A percentile compares a stretch with the other conserved stretches of the same genome.
Evolutionary conservation across 805 yeast species (phyloP).

Genomic region (Teunomyces funiuensis): DNA sequence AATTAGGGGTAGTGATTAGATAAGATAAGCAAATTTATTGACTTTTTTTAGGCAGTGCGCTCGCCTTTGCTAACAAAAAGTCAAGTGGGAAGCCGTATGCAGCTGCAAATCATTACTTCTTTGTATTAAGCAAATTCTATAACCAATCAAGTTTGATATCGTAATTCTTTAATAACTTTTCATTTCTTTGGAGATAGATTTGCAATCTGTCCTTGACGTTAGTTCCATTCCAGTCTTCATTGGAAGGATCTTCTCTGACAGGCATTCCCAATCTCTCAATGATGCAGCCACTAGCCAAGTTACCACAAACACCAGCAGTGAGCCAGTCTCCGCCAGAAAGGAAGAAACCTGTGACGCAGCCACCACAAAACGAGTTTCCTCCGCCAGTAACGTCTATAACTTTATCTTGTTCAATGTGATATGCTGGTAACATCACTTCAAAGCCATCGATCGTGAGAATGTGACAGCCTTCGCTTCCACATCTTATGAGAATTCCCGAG

Average conservation of each 20-base stretch:
- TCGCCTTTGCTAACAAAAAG: too few relatives aligned
- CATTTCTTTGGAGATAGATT: conserved; percentile 32
- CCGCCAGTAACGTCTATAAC: conserved; percentile 48
- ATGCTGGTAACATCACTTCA: conserved; percentile 65
- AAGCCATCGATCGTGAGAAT: conserved; percentile 33
- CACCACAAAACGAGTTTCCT: conserved; percentile 47
- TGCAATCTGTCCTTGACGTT: conserved; percentile 45
- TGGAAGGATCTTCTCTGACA: conserved; percentile 18
- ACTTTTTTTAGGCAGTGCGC: too few relatives aligned
- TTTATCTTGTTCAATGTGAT: conserved; percentile 47
- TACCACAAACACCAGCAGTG: conserved; percentile 65
- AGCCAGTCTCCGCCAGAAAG: conserved; percentile 47
- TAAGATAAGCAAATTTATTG: too few relatives aligned
- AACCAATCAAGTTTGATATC: neutral
- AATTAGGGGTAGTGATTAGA: too few relatives aligned
- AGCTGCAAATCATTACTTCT: too few relatives aligned
- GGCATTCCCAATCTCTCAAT: conserved; percentile 84
- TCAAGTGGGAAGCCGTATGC: neutral
- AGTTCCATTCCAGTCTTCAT: conserved; percentile 61
- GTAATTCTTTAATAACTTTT: conserved; percentile 3
- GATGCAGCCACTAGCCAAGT: conserved; percentile 76
- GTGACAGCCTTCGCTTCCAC: conserved; percentile 74
- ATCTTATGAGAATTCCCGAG: conserved; percentile 62
- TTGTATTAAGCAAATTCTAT: too few relatives aligned
- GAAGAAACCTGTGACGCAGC: conserved; percentile 52